Conservation (phyloP, 2,329 filamentous ascomycete species). For the Hyphodiscus sp. region DNA sequence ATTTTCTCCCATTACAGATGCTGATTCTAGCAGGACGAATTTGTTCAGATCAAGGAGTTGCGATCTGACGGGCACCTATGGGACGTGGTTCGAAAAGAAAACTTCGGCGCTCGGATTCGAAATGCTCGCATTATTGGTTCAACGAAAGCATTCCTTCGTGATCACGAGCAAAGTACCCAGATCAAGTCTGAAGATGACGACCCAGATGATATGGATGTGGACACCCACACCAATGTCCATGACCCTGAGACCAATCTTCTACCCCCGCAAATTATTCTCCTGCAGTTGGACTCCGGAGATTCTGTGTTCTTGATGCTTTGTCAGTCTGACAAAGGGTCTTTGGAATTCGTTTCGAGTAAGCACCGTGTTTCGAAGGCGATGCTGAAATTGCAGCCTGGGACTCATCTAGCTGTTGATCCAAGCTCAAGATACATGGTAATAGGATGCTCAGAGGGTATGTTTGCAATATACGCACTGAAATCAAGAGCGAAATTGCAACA, state of each 20-base stretch:
- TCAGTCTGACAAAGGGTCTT: constrained; percentile 36
- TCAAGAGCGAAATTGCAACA: constrained; percentile 43
- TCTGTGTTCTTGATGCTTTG: constrained; percentile 70
- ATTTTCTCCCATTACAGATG: neutral
- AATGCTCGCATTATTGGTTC: constrained; percentile 71
- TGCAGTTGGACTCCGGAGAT: constrained; percentile 68
- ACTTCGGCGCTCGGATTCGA: constrained; percentile 74
- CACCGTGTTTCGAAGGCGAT: constrained; percentile 45
- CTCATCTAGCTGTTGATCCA: constrained; percentile 70
- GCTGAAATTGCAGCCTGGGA: constrained; percentile 49
- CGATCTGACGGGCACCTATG: constrained; percentile 62
- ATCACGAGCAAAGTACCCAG: constrained; percentile 29
- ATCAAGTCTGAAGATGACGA: constrained; percentile 28
- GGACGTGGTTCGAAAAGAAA: constrained; percentile 67
- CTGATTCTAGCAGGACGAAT: constrained; percentile 54
- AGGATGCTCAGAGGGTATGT: constrained; percentile 61
- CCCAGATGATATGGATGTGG: constrained; percentile 6
- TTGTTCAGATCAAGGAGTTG: constrained; percentile 75
- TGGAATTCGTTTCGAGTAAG: constrained; percentile 45
- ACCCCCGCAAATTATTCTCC: constrained; percentile 74
- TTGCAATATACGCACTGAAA: constrained; percentile 67
- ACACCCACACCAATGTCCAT: neutral
- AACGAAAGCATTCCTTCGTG: constrained; percentile 27
- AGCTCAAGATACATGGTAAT: constrained; percentile 63
- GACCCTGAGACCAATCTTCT: constrained; percentile 28